Evolutionary conservation across 23 red algal genomes (phyloP).

Genomic region (Gracilaria caudata): DNA sequence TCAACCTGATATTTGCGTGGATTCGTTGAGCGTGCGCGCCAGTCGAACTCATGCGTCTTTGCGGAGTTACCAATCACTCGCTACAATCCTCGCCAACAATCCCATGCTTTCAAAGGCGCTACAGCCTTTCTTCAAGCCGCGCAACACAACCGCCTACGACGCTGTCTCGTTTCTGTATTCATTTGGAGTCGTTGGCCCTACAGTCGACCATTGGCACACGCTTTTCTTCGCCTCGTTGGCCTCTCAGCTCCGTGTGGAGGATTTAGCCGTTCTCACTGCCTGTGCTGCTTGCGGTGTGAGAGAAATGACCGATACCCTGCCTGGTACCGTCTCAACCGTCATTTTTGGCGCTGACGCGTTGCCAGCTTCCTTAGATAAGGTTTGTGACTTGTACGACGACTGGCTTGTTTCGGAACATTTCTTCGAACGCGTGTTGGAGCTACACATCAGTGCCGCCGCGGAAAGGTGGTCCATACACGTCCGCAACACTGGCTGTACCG

Average conservation of each 20-base stretch:
- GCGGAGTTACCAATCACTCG: background rate
- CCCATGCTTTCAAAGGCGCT: background rate
- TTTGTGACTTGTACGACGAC: slow-evolving; percentile 43
- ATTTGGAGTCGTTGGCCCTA: slow-evolving; percentile 29
- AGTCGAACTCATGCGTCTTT: background rate
- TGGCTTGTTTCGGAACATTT: slow-evolving; percentile 19
- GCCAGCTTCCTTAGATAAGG: background rate
- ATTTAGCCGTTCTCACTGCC: slow-evolving; percentile 9
- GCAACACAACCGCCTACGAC: background rate
- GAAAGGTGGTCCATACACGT: slow-evolving; percentile 8
- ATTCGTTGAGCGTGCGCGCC: background rate
- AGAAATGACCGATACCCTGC: background rate
- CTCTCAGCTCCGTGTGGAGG: slow-evolving; percentile 6
- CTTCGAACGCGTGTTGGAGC: slow-evolving; percentile 6
- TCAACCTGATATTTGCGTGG: background rate
- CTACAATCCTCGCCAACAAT: background rate
- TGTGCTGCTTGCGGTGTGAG: slow-evolving; percentile 7
- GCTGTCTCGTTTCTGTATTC: slow-evolving; percentile 36
- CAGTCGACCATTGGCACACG: slow-evolving; percentile 4
- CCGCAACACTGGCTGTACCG: background rate
- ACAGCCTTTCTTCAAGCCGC: slow-evolving; percentile 2
- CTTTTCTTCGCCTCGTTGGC: slow-evolving; percentile 33
- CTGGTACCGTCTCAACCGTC: background rate
- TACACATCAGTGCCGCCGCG: background rate
- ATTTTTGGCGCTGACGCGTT: slow-evolving; percentile 4